Evolutionary conservation across 192 early-diverging fungal genomes (phyloP), one percentile per base, ranked within the genome.

Genomic region (Backusella westeae): DNA sequence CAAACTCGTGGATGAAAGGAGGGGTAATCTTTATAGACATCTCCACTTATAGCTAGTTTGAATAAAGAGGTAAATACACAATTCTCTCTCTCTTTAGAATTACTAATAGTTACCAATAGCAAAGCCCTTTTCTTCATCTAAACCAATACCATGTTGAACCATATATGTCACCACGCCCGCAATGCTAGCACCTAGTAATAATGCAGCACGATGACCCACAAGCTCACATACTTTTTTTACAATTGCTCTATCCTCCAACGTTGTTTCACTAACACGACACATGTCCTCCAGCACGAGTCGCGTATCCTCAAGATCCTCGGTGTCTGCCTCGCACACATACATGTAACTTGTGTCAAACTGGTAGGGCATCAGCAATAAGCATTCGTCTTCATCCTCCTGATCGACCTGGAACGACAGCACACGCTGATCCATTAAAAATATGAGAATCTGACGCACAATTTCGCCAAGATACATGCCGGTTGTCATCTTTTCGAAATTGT

Each of bases 401-500:
- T 73, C 71, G 4, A 69, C 71, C 5, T 73, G 72, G 49, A 83
- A 75, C 1, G 89, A 88, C 35, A 98, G 77, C 23, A 93, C 81
- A 29, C 90, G 90, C 63, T 87, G 90, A 74, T 94, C 91, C 46
- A 96, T 87, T 7, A 98, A 84, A 74, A 95, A 89, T 65, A 95
- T 77, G 10, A 97, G 71, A 65, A 93, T 87, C 52, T 91, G 90
- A n/a, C 96, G 91, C 1, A 86, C 84, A 32, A 98, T 86, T 76
- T 98, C 96, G 41, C 96, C 96, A 19, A 98, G 83, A 78, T 96
- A 98, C 85, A 96, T 90, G 36, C 95, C 95, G 21, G 94, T 93
- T 29, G 96, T 94, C 89, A 96, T 91, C 79, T 98, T 98, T 83
- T 97, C 96, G 80, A 94, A 97, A 35, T 91, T 86, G 78, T 96